These are phyloP conservation scores for Suhomyces choctaworum DNA, from an alignment of 1,139 yeast species.

Conservation along the genomic window DNA sequence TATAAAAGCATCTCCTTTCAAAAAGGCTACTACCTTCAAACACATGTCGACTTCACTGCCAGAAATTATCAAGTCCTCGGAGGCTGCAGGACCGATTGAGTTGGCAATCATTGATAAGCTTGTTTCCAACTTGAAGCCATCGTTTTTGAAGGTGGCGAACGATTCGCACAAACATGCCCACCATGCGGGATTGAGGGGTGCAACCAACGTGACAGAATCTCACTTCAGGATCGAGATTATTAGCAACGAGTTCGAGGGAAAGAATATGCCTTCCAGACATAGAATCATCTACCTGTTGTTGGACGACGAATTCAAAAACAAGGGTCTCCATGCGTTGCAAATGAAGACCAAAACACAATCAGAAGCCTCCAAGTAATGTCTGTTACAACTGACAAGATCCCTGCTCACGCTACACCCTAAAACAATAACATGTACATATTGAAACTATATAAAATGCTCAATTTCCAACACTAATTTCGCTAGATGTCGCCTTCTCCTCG, in stretches of 20 bases:
- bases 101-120: slow-evolving; percentile 50
- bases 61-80: slow-evolving; percentile 14
- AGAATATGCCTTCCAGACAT: slow-evolving; percentile 74
- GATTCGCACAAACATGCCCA: slow-evolving; percentile 90
- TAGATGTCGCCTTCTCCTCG: slow-evolving; percentile 7
- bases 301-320: slow-evolving; percentile 66
- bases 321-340: slow-evolving; percentile 88
- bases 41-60: too few relatives aligned
- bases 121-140: slow-evolving; percentile 47
- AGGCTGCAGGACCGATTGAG: slow-evolving; percentile 53
- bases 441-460: slow-evolving; percentile 9
- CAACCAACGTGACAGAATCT: slow-evolving; percentile 73
- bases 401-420: background rate
- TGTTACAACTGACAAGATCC: background rate
- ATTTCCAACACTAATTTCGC: slow-evolving; percentile 11
- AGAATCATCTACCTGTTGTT: slow-evolving; percentile 69
- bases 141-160: slow-evolving; percentile 58
- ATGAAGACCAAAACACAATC: slow-evolving; percentile 76
- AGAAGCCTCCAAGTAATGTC: slow-evolving; percentile 48
- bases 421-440: slow-evolving; percentile 12
- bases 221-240: slow-evolving; percentile 78
- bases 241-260: slow-evolving; percentile 67
- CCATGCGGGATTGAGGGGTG: slow-evolving; percentile 80
- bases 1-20: too few relatives aligned
- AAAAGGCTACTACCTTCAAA: too few relatives aligned